Evolutionary conservation across 805 yeast genomes (phyloP), one percentile per base, ranked within the genome.

Genomic region (Soucietia sequanensis): DNA sequence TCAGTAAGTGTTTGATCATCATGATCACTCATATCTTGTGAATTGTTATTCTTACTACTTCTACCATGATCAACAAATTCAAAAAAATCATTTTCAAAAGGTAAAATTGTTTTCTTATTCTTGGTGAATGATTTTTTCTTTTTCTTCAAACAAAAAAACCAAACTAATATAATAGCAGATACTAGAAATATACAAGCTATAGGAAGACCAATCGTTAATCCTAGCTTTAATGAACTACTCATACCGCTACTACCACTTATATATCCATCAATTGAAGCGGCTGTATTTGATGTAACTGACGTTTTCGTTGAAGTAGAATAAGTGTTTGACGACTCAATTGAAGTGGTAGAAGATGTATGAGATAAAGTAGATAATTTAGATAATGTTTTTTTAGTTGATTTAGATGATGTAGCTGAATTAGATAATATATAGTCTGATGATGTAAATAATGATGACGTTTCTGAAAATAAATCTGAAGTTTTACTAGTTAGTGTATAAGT

Each of bases 191-290:
- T 39, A n/a, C 54, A 41, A 12, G 60, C 63, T 31, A 58, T 41
- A 19, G 60, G 63, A 32, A 56, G 48, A 9, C 66, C 67, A 39
- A 56, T 57, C 34, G 54, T 63, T 58, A 47, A 39, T 4, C 66
- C 68, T 15, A 62, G 42, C 11, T 49, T 48, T 19, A 45, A 24
- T 4, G 53, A 45, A 8, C 23, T 19, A 17, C 31, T 27, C 9
- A 39, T 31, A 12, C 38, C 19, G n/a, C 14, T 32, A 12, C 16
- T 11, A 12, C 9, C 9, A 10, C 9, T 14, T 5, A 27, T n/a
- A 5, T 27, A 14, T 12, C 29, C 19, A 27, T 27, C 29, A 19
- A 29, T 4, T 5, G 31, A 21, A 18, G 12, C 25, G 18, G 30
- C 4, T 8, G 34, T 11, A n/a, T 12, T 23, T 12, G 21, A 17